phyloP scores from a whole-genome alignment of 1,284 basidiomycete genomes.

The Ustanciosporium gigantosporum region DNA sequence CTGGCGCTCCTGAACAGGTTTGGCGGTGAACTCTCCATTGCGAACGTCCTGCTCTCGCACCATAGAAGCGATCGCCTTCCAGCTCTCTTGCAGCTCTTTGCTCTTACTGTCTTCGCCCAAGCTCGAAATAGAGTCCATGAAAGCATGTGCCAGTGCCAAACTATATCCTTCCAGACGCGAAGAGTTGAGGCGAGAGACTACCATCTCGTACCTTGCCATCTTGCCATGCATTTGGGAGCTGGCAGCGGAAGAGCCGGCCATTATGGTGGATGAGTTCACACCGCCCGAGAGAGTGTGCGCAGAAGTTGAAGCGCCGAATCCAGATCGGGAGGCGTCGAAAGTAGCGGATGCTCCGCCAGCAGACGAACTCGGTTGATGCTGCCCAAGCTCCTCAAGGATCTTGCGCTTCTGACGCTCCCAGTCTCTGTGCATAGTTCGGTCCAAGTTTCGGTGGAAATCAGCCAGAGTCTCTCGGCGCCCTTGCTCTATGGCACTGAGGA shows the following conservation, averaged over 20 bases:
- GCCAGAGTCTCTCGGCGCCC: conserved; percentile 80
- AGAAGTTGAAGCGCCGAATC: conserved; percentile 40
- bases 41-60: conserved; percentile 63
- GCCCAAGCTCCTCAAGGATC: conserved; percentile 85
- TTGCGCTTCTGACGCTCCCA: conserved; percentile 89
- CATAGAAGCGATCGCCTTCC: conserved; percentile 63
- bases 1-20: conserved; percentile 62
- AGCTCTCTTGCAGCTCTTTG: conserved; percentile 62
- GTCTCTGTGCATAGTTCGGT: conserved; percentile 74
- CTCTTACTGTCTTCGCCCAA: conserved; percentile 39
- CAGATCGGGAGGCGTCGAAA: conserved; percentile 14
- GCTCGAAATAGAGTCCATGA: conserved; percentile 47
- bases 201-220: conserved; percentile 55
- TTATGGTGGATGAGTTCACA: too few relatives aligned
- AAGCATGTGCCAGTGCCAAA: conserved; percentile 45
- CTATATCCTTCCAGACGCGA: conserved; percentile 47
- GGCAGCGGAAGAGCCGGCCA: conserved; percentile 8
- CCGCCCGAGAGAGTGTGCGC: conserved; percentile 18
- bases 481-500: conserved; percentile 90
- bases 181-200: conserved; percentile 51
- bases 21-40: conserved; percentile 57
- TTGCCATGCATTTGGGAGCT: conserved; percentile 49
- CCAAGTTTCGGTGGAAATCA: conserved; percentile 79
- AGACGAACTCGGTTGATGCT: conserved; percentile 41
- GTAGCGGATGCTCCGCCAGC: conserved; percentile 8